Evolutionary conservation across 129 eudicot species (phyloP), one percentile per base, ranked within the genome.

Genomic region (Ambrosia trifida): DNA sequence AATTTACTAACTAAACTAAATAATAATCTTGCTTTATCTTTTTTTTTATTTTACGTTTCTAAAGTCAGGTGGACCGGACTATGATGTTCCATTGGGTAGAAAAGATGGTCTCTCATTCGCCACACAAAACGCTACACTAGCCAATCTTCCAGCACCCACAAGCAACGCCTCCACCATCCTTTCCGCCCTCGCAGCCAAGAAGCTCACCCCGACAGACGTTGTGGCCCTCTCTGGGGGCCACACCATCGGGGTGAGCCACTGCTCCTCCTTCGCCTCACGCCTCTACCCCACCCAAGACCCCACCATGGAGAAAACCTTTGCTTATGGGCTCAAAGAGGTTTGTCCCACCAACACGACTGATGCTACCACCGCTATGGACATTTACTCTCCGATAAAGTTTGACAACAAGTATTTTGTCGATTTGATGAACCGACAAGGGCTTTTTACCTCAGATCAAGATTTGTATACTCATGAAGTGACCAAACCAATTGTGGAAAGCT

Each of bases 221-320:
- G 91, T 86, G 2, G 84, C 88, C 52, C 84, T 86, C 70, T 86
- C 88, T 0, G 91, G 88, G 0, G 91, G 85, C 58, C 91, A 86
- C 84, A 86, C 91, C 66, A 86, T 83, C 24, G 91, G 91, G 1
- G 19, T 72, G 44, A 72, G 85, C 64, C 88, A 86, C 49, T 86
- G 88, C 76, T 46, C 58, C 10, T 86, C 86, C 49, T 86, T 83
- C 70, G 35, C 76, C 17, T 5, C 41, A 41, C 74, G 88, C 4
- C 75, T 86, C 18, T 86, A 86, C 74, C 91, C 91, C 24, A 67
- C 88, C 32, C 84, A 78, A 72, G 91, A 86, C 83, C 83, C 88
- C 18, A 78, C 78, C 40, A 79, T 86, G 85, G 88, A 83, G 9
- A 32, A 78, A 57, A 68, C 85, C 50, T 80, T 86, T 40, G 85